A percentile compares a stretch with the other conserved stretches of the same genome.
Conservation (phyloP, 2,329 filamentous ascomycete genomes). For the Lasiodiplodia sp. region DNA sequence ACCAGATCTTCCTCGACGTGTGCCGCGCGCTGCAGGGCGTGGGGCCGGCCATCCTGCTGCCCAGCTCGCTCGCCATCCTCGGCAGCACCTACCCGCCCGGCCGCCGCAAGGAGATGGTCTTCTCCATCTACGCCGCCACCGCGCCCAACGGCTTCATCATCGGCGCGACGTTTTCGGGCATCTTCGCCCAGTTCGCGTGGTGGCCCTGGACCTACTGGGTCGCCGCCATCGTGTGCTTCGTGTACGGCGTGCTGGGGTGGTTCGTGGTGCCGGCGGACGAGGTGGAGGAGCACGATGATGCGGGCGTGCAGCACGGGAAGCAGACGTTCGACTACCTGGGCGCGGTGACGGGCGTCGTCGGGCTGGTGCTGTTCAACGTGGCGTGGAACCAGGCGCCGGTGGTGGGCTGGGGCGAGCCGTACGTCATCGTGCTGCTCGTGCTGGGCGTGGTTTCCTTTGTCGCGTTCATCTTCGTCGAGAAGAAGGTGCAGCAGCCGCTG, state of each 20-base stretch:
- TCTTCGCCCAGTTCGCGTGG: conserved; percentile 55
- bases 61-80: conserved; percentile 70
- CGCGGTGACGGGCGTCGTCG: conserved; percentile 59
- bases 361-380: conserved; percentile 69
- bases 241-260: conserved; percentile 46
- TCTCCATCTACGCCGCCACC: conserved; percentile 59
- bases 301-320: conserved; percentile 34
- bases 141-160: conserved; percentile 55
- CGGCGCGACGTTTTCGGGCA: conserved; percentile 50
- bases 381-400: conserved; percentile 71
- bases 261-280: conserved; percentile 49
- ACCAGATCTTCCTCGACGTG: conserved; percentile 48
- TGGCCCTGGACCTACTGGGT: conserved; percentile 63
- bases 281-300: background rate
- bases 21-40: conserved; percentile 54
- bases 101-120: conserved; percentile 66
- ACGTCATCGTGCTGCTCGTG: conserved; percentile 65
- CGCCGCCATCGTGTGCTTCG: conserved; percentile 49
- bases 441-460: conserved; percentile 62
- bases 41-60: conserved; percentile 68
- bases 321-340: conserved; percentile 54
- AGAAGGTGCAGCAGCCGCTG: conserved; percentile 57
- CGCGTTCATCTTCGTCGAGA: conserved; percentile 63
- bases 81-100: conserved; percentile 66
- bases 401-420: conserved; percentile 64